Conservation (phyloP, 2,329 filamentous ascomycete genomes). For the Ceratocystis albifundus region DNA sequence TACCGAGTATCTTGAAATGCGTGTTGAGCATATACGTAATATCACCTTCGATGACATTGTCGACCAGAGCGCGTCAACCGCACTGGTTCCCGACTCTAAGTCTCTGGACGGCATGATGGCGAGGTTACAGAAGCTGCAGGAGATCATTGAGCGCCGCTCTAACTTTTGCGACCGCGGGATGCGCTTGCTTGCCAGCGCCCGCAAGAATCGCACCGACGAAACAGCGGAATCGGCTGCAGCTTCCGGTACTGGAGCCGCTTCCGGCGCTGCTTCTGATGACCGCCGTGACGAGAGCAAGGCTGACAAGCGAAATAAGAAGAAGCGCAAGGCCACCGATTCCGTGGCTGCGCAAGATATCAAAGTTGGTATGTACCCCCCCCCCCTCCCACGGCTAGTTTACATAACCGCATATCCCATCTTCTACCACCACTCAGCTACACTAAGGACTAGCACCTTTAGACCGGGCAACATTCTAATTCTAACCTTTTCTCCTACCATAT, state of each 20-base stretch:
- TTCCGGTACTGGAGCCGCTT: neutral
- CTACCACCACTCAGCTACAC: neutral
- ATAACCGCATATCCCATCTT: neutral
- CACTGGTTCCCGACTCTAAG: conserved; percentile 51
- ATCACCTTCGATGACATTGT: conserved; percentile 59
- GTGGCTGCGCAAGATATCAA: conserved; percentile 43
- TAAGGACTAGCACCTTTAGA: neutral
- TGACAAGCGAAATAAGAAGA: conserved; percentile 60
- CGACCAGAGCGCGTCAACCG: conserved; percentile 47
- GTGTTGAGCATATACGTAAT: conserved; percentile 46
- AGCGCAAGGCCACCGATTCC: conserved; percentile 59
- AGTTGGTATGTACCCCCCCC: conserved; percentile 28
- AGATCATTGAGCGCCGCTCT: conserved; percentile 55
- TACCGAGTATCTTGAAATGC: conserved; percentile 56
- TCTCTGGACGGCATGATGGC: conserved; percentile 52
- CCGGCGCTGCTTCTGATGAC: conserved; percentile 32
- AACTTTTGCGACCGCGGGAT: conserved; percentile 61
- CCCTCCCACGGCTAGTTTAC: too few relatives aligned
- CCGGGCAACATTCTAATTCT: neutral
- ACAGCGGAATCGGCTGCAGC: conserved; percentile 30
- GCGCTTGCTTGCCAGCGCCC: conserved; percentile 53
- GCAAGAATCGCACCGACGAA: conserved; percentile 51
- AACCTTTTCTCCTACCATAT: conserved; percentile 13
- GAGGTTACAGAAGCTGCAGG: conserved; percentile 51
- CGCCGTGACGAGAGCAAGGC: conserved; percentile 39